phyloP scores from a whole-genome alignment of 2,329 filamentous ascomycete species.

The Rachicladosporium sp. region DNA sequence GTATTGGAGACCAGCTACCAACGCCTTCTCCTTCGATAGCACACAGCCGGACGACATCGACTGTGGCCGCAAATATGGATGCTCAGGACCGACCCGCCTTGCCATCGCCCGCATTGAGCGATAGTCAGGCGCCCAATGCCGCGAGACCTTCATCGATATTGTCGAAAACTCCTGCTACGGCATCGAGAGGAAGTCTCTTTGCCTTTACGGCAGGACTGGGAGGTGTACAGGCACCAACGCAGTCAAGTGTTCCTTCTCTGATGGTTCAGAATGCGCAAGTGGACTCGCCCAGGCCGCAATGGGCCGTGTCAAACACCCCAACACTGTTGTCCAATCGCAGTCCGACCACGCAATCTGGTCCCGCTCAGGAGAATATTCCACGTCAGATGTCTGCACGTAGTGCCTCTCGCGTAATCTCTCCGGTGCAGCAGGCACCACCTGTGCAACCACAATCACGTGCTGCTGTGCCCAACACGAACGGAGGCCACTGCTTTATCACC shows the following conservation, averaged over 20 bases:
- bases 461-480: not conserved
- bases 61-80: too few relatives aligned
- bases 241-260: not conserved
- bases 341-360: too few relatives aligned
- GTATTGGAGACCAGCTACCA: too few relatives aligned
- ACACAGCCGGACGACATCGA: too few relatives aligned
- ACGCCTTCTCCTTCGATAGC: too few relatives aligned
- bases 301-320: too few relatives aligned
- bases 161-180: not conserved
- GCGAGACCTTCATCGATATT: not conserved
- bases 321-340: too few relatives aligned
- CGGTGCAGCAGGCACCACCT: not conserved
- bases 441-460: not conserved
- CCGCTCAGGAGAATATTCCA: too few relatives aligned
- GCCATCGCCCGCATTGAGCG: constrained; percentile 52
- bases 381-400: too few relatives aligned
- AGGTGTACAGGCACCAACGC: not conserved
- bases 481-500: too few relatives aligned
- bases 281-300: too few relatives aligned
- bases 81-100: constrained; percentile 26
- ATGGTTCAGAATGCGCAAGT: too few relatives aligned
- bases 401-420: not conserved
- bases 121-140: constrained; percentile 30
- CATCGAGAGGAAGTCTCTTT: not conserved
- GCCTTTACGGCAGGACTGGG: not conserved